Evolutionary conservation across 2,329 filamentous ascomycete genomes (phyloP).

Genomic region (Ceratocystis alfenasii): DNA sequence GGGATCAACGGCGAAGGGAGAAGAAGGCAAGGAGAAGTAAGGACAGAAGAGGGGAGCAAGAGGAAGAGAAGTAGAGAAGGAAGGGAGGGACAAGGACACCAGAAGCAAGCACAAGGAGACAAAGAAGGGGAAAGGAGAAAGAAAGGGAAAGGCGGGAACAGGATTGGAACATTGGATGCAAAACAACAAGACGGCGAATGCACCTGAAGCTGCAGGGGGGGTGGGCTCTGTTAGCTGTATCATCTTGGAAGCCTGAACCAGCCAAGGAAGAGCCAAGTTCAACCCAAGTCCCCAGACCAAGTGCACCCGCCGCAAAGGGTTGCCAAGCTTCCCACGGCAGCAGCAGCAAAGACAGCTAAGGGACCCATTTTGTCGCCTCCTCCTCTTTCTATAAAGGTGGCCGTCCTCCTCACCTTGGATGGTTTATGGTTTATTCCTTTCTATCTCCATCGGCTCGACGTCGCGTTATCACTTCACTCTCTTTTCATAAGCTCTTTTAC

Average conservation of each 20-base stretch:
- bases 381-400: too few species aligned
- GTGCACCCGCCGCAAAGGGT: background rate
- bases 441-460: constrained; percentile 19
- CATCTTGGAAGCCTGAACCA: background rate
- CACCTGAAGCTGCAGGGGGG: constrained; percentile 1
- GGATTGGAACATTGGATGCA: background rate
- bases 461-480: constrained; percentile 14
- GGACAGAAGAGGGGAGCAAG: background rate
- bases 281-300: too few species aligned
- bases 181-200: background rate
- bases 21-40: background rate
- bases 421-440: background rate
- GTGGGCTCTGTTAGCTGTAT: background rate
- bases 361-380: background rate
- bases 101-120: background rate
- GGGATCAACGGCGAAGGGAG: background rate
- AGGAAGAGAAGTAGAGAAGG: background rate
- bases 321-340: background rate
- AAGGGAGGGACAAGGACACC: background rate
- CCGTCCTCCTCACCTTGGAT: background rate
- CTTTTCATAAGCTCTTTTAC: constrained; percentile 10
- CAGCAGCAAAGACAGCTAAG: background rate
- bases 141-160: background rate
- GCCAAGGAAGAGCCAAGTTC: background rate
- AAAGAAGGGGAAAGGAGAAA: background rate